Evolutionary conservation across 768 basidiomycete genomes (phyloP).

Genomic region (Multifurca ochricompacta): DNA sequence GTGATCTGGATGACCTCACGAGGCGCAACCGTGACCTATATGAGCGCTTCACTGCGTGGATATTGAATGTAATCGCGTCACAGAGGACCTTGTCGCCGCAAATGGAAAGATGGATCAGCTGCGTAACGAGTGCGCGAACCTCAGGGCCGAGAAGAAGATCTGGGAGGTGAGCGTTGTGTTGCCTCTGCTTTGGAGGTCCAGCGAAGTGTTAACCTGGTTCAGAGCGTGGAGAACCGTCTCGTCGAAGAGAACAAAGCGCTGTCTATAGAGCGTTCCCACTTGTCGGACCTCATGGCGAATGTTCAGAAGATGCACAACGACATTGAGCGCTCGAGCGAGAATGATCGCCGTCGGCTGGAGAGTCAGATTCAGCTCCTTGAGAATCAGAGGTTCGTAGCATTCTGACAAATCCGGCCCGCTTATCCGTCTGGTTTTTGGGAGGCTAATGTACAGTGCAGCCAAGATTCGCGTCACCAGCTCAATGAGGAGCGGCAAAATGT

Average conservation of each 20-base stretch:
- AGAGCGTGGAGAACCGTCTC: constrained; percentile 76
- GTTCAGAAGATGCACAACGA: constrained; percentile 89
- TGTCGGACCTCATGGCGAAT: constrained; percentile 82
- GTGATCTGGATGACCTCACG: constrained; percentile 57
- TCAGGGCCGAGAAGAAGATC: constrained; percentile 89
- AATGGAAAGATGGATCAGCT: constrained; percentile 64
- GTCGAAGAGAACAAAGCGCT: constrained; percentile 80
- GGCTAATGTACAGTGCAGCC: constrained; percentile 34
- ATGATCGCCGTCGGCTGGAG: constrained; percentile 76
- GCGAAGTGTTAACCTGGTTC: background rate
- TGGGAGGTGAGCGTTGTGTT: constrained; percentile 59
- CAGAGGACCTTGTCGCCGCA: constrained; percentile 55
- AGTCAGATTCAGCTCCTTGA: constrained; percentile 72
- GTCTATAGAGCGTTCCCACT: constrained; percentile 71
- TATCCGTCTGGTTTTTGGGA: background rate
- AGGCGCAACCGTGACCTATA: constrained; percentile 67
- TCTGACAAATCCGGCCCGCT: no score
- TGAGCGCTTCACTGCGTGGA: constrained; percentile 70
- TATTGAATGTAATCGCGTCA: constrained; percentile 61
- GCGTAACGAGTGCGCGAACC: constrained; percentile 78
- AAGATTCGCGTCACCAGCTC: constrained; percentile 65
- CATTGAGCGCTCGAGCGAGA: constrained; percentile 73
- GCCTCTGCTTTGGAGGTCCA: background rate
- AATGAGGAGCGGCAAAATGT: constrained; percentile 64
- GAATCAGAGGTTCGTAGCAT: constrained; percentile 55